These are phyloP conservation scores for Pterula multifida DNA, from an alignment of 1,284 basidiomycete genomes.

Conservation along the genomic window DNA sequence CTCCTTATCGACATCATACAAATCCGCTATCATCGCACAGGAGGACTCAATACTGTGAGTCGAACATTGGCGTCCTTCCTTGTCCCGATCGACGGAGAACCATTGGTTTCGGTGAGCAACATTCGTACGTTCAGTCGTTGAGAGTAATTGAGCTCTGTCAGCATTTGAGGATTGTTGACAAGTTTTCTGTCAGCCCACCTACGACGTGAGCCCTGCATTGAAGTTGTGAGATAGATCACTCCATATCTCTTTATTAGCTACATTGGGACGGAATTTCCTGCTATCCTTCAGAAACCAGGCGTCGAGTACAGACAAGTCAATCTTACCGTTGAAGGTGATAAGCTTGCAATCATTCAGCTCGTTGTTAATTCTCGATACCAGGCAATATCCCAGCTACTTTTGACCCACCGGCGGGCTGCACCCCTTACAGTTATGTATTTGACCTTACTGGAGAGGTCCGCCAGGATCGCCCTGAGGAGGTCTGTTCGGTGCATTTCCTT, in stretches of 20 bases:
- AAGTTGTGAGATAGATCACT: constrained; percentile 6
- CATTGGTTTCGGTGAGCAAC: constrained; percentile 59
- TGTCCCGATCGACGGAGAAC: constrained; percentile 48
- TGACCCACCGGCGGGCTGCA: constrained; percentile 53
- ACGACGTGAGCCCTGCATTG: constrained; percentile 57
- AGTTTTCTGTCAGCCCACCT: constrained; percentile 74
- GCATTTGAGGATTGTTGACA: constrained; percentile 75
- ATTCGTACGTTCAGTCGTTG: constrained; percentile 6
- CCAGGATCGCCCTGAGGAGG: constrained; percentile 69
- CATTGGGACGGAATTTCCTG: constrained; percentile 65
- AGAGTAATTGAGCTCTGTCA: constrained; percentile 17
- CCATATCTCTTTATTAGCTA: constrained; percentile 36
- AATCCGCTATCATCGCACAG: constrained; percentile 8
- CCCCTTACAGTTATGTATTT: constrained; percentile 64
- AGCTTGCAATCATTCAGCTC: constrained; percentile 4
- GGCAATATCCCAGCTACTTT: constrained; percentile 56
- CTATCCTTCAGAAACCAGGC: constrained; percentile 49
- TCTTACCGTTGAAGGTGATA: constrained; percentile 51
- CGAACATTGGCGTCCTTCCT: constrained; percentile 52
- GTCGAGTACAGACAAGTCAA: constrained; percentile 83
- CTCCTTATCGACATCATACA: constrained; percentile 5
- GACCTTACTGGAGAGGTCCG: constrained; percentile 75
- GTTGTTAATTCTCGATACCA: constrained; percentile 17
- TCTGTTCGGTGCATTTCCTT: constrained; percentile 20
- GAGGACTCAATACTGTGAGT: constrained; percentile 2